Percentiles rank a stretch among this genome's conserved stretches.
Evolutionary conservation across 148 eudicot species (phyloP).

Genomic region (Spergularia bocconei): DNA sequence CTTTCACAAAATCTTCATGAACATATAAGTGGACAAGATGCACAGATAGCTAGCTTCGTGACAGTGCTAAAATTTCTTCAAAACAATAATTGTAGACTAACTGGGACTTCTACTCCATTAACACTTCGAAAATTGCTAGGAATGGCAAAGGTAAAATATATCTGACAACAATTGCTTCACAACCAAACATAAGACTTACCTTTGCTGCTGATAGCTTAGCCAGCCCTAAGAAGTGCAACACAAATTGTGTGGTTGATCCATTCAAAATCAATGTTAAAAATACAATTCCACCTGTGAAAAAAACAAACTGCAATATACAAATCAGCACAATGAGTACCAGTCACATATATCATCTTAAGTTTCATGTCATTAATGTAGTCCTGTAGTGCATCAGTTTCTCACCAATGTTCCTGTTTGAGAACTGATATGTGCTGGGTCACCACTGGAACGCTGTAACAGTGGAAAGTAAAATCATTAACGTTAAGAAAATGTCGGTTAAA

Average conservation of each 20-base stretch:
- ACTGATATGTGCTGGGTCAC: conserved; percentile 43
- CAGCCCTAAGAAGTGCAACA: conserved; percentile 59
- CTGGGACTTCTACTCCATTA: not conserved
- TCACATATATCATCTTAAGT: not conserved
- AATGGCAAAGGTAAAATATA: not conserved
- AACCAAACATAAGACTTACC: conserved; percentile 38
- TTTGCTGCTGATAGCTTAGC: conserved; percentile 69
- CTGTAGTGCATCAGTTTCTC: conserved; percentile 23
- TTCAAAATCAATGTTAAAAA: conserved; percentile 78
- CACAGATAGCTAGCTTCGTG: not conserved
- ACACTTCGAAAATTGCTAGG: not conserved
- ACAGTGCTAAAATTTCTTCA: not conserved
- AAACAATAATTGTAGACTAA: not conserved
- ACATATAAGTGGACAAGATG: not conserved
- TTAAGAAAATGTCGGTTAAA: not conserved
- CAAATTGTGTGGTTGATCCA: conserved; percentile 90
- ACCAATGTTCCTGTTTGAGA: conserved; percentile 87
- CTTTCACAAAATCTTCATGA: not conserved
- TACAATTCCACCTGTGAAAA: conserved; percentile 93
- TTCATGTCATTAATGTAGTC: not conserved
- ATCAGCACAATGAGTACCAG: not conserved
- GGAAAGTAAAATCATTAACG: not conserved
- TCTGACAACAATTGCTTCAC: not conserved
- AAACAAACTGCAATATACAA: conserved; percentile 74
- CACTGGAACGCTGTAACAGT: conserved; percentile 74